Evolutionary conservation across 2,329 filamentous ascomycete genomes (phyloP), one percentile per base, ranked within the genome.

Genomic region (Cladosporium sp.): DNA sequence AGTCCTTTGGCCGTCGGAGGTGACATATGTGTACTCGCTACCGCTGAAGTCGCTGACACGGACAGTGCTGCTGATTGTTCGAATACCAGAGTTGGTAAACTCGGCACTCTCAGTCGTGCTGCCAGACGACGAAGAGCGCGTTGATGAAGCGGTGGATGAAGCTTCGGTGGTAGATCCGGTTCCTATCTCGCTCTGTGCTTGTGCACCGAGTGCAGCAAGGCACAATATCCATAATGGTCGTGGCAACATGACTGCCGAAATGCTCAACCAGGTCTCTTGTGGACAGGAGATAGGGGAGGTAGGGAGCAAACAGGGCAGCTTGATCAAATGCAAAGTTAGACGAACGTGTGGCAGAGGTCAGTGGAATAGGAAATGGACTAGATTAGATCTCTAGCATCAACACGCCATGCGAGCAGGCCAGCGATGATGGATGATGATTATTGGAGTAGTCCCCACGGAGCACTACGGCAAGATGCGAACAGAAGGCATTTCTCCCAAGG

Each of bases 161-260:
- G 74, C 69, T 23, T 67, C 66, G 46, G 70, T 60, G 11, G 2
- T 2, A 46, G 40, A 46, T 66, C 67, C 62, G 67, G 66, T 67
- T 4, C 53, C 62, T 44, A 50, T 63, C 61, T 63, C 61, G n/a
- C 72, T 71, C 65, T 73, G 70, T 56, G 74, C 68, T 72, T 68
- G 67, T 69, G 74, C 66, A 71, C 73, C 65, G n/a, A 74, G 62
- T 37, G 75, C 75, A 59, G 79, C 69, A n/a, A 79, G 68, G 68
- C 74, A 72, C 26, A 75, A 65, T 64, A 77, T 73, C 74, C 71
- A 72, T 28, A 76, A 61, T 59, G 68, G 62, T 66, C 64, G 65
- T 57, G 69, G 66, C 49, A 75, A 66, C 75, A 77, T 76, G 31
- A 40, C 72, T 66, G 49, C 53, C 52, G 16, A 35, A n/a, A 52